These are phyloP conservation scores for Trichoderma koningiopsis DNA, from an alignment of 2,329 filamentous ascomycete species.

Conservation along the genomic window DNA sequence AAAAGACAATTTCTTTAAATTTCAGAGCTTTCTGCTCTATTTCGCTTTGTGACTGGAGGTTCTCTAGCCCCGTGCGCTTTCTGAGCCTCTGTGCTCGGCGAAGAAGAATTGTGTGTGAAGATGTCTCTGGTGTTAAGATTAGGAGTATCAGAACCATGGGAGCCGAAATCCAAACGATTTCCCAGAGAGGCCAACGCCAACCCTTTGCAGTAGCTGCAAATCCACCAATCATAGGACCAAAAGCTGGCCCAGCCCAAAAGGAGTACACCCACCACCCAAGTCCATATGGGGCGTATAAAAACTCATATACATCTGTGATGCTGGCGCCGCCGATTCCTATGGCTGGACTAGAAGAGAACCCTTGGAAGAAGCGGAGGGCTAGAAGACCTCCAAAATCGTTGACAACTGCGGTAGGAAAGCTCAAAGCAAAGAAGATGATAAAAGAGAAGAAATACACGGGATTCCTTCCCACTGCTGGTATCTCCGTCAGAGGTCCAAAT, in stretches of 20 bases:
- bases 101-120: not conserved
- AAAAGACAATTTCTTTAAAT: constrained; percentile 26
- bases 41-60: not conserved
- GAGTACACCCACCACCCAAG: not conserved
- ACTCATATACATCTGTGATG: constrained; percentile 55
- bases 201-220: not conserved
- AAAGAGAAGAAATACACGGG: not conserved
- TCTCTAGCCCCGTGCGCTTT: not conserved
- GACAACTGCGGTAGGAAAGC: not conserved
- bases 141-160: not conserved
- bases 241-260: not conserved
- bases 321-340: constrained; percentile 60
- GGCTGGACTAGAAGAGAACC: constrained; percentile 65
- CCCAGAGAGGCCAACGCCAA: not conserved
- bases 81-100: not conserved
- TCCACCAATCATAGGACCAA: not conserved
- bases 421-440: not conserved
- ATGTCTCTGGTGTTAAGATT: not conserved
- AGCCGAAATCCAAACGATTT: not conserved
- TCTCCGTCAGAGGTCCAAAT: not conserved
- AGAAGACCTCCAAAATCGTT: constrained; percentile 52
- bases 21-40: constrained; percentile 21
- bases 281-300: not conserved
- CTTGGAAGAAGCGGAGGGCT: constrained; percentile 63
- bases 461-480: not conserved